These are phyloP conservation scores for Russula griseocarnosa DNA, from an alignment of 768 basidiomycete species.

Conservation along the genomic window DNA sequence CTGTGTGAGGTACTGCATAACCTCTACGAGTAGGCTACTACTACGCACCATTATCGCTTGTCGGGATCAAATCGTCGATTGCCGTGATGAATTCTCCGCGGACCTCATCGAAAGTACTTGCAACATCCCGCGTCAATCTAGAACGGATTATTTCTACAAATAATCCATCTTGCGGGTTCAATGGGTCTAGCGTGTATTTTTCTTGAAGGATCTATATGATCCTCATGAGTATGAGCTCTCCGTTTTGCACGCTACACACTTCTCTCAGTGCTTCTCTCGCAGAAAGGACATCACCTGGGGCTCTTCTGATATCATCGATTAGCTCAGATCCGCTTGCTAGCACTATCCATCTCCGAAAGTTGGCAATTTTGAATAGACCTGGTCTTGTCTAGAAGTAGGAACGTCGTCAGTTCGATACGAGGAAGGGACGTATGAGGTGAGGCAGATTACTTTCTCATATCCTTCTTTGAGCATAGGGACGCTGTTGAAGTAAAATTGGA, in stretches of 20 bases:
- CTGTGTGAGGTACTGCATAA: not conserved
- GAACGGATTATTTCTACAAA: not conserved
- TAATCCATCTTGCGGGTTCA: not conserved
- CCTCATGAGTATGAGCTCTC: not conserved
- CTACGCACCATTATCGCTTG: not conserved
- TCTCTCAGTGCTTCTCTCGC: accelerated
- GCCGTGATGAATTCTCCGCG: not conserved
- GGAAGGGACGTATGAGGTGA: too few relatives aligned
- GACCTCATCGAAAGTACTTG: not conserved
- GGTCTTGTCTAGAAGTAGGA: not conserved
- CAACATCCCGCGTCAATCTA: not conserved
- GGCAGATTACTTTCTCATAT: too few relatives aligned
- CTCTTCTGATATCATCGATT: not conserved
- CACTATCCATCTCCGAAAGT: not conserved
- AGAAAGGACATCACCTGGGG: not conserved
- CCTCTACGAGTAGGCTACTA: too few relatives aligned
- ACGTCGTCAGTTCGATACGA: too few relatives aligned
- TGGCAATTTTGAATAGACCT: not conserved
- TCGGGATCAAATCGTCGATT: not conserved
- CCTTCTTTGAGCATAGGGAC: too few relatives aligned
- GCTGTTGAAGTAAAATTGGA: too few relatives aligned
- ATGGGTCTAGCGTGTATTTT: not conserved
- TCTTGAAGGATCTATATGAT: not conserved
- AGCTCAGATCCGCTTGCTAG: not conserved
- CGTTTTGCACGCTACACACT: not conserved